Evolutionary conservation across 2,329 filamentous ascomycete genomes (phyloP), one percentile per base, ranked within the genome.

Genomic region (Byssothecium circinans): DNA sequence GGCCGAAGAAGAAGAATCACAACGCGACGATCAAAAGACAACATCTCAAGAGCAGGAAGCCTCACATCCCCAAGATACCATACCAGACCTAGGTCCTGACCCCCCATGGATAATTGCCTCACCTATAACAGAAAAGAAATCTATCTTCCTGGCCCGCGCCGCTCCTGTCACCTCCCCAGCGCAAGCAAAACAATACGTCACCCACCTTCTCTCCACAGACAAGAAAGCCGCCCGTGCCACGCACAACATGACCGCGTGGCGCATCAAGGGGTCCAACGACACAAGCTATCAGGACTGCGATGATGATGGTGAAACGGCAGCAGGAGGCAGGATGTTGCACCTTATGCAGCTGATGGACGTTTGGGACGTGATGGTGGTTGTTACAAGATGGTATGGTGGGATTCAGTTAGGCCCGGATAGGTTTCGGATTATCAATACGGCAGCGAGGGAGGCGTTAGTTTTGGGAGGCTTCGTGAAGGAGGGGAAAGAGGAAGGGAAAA

Each of bases 231-330:
- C 90, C n/a, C 77, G 81, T 38, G 94, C 94, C 4, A 91, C 92
- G 50, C 94, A 99, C 70, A 97, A 97, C 70, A 96, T 99, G 65
- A 91, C 87, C 17, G 92, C 92, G 1, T 97, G 91, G 89, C 83
- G 94, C 10, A 91, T 97, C 45, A 82, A 81, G 23, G 82, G 81
- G 0, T 64, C 72, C 4, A 79, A 76, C 47, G 74, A 72, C 54
- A 75, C 76, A 4, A 80, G 79, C 41, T 90, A 86, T 58, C 91
- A 97, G 70, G 94, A 99, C 72, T 96, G 87, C 65, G 89, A 99
- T 62, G 94, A 99, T 62, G 94, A 99, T 68, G 94, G 94, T 2
- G 94, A 99, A 78, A 88, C 88, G 20, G 94, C 94, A 5, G 94
- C 94, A 0, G 94, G 94, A 0, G 85, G 87, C 0, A 80, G 94